Evolutionary conservation across 2,329 filamentous ascomycete species (phyloP).

Genomic region (Colletotrichum sublineola): DNA sequence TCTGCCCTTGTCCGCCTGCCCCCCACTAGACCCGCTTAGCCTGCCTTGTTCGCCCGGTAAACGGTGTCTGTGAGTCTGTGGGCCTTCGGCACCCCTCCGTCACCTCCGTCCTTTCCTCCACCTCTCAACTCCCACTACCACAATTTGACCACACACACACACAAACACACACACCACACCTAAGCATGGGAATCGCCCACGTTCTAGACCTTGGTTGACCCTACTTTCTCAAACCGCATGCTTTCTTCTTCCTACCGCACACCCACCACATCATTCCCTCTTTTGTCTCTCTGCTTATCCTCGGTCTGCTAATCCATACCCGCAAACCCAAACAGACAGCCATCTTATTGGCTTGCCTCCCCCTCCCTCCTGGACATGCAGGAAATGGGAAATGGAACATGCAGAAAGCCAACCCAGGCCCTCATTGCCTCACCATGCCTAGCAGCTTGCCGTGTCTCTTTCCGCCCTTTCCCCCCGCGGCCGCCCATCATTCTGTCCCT

Average conservation of each 20-base stretch:
- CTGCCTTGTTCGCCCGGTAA: constrained; percentile 20
- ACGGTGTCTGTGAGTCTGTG: constrained; percentile 20
- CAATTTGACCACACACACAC: not conserved
- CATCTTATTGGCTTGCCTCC: constrained; percentile 13
- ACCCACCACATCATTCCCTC: constrained; percentile 25
- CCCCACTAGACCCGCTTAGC: constrained; percentile 2
- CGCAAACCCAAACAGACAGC: constrained; percentile 8
- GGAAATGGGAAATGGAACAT: constrained; percentile 25
- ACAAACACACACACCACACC: not conserved
- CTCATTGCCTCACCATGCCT: constrained; percentile 32
- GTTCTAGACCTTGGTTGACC: constrained; percentile 30
- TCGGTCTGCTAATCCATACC: constrained; percentile 3
- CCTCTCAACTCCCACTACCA: not conserved
- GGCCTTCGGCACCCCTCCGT: not conserved
- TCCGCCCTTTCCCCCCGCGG: not conserved
- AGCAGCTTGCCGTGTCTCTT: not conserved
- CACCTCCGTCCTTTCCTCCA: not conserved
- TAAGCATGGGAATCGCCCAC: constrained; percentile 18
- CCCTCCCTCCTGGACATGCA: constrained; percentile 25
- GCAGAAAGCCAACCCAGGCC: constrained; percentile 28
- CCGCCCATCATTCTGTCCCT: not conserved
- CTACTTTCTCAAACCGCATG: constrained; percentile 35
- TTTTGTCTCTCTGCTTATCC: constrained; percentile 35
- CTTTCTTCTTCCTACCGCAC: constrained; percentile 37
- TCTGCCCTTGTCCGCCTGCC: not conserved